Conservation (phyloP, 2,329 filamentous ascomycete genomes). For the Pseudogymnoascus sp. region DNA sequence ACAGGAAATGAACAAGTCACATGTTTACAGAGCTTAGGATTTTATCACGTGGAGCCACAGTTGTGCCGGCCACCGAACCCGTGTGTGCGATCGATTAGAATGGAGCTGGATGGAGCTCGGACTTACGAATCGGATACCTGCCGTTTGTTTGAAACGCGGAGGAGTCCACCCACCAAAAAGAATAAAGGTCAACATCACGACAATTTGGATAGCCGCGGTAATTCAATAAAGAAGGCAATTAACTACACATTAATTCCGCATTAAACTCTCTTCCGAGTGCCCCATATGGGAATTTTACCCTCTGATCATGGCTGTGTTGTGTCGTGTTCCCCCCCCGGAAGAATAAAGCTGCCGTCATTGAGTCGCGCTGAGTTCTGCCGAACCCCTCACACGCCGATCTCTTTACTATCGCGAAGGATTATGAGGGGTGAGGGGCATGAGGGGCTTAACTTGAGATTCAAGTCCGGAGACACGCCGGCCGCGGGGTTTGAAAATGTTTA, state of each 20-base stretch:
- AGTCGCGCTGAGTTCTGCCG: background rate
- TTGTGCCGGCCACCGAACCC: no score
- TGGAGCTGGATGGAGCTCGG: background rate
- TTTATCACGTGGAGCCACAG: background rate
- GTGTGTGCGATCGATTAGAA: background rate
- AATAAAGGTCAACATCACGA: background rate
- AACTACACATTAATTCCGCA: background rate
- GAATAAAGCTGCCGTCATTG: background rate
- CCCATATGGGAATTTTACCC: background rate
- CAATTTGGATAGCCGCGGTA: background rate
- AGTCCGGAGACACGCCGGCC: background rate
- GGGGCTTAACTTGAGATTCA: constrained; percentile 1
- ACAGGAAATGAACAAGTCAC: background rate
- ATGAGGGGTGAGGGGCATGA: background rate
- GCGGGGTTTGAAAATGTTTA: background rate
- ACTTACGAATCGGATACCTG: background rate
- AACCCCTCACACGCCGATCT: background rate
- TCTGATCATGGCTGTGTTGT: background rate
- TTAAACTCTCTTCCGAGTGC: background rate
- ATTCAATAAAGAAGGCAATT: background rate
- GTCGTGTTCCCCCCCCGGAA: background rate
- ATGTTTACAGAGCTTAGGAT: background rate
- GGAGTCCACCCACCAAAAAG: background rate
- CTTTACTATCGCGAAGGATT: background rate
- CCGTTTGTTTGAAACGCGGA: constrained; percentile 1